Conservation (phyloP, 2,329 filamentous ascomycete species). For the Botrytis fragariae region DNA sequence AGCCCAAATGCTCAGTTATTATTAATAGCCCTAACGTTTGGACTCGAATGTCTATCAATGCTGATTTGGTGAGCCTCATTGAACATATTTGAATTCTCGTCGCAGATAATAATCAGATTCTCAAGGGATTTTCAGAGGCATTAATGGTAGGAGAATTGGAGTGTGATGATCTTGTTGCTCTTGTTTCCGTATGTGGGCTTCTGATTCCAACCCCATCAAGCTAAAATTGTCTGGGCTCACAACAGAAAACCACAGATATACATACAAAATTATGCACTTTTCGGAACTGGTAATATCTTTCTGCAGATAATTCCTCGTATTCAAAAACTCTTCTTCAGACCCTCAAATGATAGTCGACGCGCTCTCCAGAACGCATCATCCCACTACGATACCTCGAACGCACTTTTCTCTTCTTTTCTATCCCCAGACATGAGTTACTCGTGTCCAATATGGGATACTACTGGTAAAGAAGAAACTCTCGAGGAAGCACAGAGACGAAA, state of each 20-base stretch:
- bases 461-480: constrained; percentile 48
- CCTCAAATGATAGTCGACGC: constrained; percentile 54
- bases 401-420: constrained; percentile 68
- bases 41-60: constrained; percentile 11
- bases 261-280: constrained; percentile 9
- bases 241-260: not conserved
- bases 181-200: constrained; percentile 14
- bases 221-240: not conserved
- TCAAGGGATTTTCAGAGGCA: constrained; percentile 39
- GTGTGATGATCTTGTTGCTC: constrained; percentile 56
- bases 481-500: constrained; percentile 65
- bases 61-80: not conserved
- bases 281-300: not conserved
- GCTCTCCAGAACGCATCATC: constrained; percentile 62
- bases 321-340: constrained; percentile 11
- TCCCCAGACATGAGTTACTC: constrained; percentile 71
- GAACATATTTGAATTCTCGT: not conserved
- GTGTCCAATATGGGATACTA: constrained; percentile 57
- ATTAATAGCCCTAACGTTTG: constrained; percentile 2
- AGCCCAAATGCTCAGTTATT: not conserved
- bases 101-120: not conserved
- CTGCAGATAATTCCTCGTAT: constrained; percentile 11
- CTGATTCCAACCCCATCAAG: not conserved
- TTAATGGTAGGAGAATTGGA: constrained; percentile 69
- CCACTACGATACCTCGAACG: constrained; percentile 72